Evolutionary conservation across 768 basidiomycete genomes (phyloP).

Genomic region (Clathrus columnatus): DNA sequence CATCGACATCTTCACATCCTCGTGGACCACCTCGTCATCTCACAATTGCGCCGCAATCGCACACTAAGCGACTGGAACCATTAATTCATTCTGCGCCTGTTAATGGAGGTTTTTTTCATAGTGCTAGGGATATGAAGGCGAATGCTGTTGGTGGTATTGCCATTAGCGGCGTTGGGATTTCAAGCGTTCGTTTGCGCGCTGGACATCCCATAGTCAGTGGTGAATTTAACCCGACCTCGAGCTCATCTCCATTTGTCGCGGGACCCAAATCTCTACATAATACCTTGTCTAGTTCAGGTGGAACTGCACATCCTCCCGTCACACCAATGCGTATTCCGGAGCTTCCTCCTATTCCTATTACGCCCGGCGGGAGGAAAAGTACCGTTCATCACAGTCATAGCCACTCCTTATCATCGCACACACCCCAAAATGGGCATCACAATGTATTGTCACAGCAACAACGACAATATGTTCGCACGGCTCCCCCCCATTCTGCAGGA

Average conservation of each 20-base stretch:
- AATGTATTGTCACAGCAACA: no score
- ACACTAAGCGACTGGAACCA: conserved; percentile 1
- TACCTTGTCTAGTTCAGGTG: no score
- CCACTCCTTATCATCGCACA: no score
- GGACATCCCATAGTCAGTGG: conserved; percentile 34
- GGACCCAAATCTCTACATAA: conserved; percentile 19
- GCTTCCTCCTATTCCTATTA: conserved; percentile 4
- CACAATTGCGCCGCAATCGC: conserved; percentile 14
- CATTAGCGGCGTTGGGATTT: conserved; percentile 18
- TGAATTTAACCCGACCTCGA: conserved; percentile 16
- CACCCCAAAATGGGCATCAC: no score
- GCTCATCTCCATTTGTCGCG: conserved; percentile 21
- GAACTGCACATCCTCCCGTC: conserved; percentile 17
- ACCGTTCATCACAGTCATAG: no score
- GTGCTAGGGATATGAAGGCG: conserved; percentile 12
- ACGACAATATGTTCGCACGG: no score
- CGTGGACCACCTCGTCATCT: conserved; percentile 19
- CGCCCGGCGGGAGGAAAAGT: not conserved
- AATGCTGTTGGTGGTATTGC: conserved; percentile 20
- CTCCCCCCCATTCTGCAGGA: no score
- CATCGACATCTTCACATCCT: conserved; percentile 10
- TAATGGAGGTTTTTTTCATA: conserved; percentile 11
- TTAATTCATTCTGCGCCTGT: conserved; percentile 23
- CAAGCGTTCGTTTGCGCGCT: conserved; percentile 20
- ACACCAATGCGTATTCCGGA: conserved; percentile 2